A percentile compares a stretch with the other conserved stretches of the same genome.
phyloP scores from a whole-genome alignment of 805 yeast genomes.

The Saturnispora diversa region DNA sequence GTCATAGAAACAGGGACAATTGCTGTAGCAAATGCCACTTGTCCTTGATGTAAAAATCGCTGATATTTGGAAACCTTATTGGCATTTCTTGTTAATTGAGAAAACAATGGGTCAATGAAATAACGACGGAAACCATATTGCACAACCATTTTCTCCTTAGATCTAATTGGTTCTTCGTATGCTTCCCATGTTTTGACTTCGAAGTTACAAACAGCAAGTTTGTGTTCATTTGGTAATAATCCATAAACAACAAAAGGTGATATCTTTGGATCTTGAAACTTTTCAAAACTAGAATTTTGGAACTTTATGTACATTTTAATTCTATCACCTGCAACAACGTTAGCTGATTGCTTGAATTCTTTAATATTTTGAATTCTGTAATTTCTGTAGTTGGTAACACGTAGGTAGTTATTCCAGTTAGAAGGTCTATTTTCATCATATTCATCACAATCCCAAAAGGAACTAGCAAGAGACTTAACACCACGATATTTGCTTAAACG shows the following conservation, averaged over 20 bases:
- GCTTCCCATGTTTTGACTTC: conserved; percentile 85
- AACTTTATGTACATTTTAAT: conserved; percentile 54
- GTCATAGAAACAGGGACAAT: conserved; percentile 83
- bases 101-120: conserved; percentile 72
- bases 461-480: conserved; percentile 67
- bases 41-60: conserved; percentile 73
- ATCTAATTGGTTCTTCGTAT: conserved; percentile 73
- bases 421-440: conserved; percentile 61
- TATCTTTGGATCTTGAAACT: conserved; percentile 35
- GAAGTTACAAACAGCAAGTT: conserved; percentile 73
- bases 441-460: conserved; percentile 86
- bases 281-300: conserved; percentile 40
- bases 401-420: conserved; percentile 67
- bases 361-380: conserved; percentile 63
- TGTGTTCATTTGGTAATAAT: conserved; percentile 77
- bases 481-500: conserved; percentile 78
- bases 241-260: conserved; percentile 62
- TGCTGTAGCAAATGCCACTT: conserved; percentile 69
- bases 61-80: conserved; percentile 86
- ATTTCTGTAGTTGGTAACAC: conserved; percentile 69
- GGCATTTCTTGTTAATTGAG: conserved; percentile 64
- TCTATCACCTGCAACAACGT: conserved; percentile 54
- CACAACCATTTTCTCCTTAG: conserved; percentile 72
- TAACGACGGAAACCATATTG: conserved; percentile 94
- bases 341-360: conserved; percentile 41